These are phyloP conservation scores for Nakazawaea ambrosiae DNA, from an alignment of 805 yeast species.

Conservation along the genomic window DNA sequence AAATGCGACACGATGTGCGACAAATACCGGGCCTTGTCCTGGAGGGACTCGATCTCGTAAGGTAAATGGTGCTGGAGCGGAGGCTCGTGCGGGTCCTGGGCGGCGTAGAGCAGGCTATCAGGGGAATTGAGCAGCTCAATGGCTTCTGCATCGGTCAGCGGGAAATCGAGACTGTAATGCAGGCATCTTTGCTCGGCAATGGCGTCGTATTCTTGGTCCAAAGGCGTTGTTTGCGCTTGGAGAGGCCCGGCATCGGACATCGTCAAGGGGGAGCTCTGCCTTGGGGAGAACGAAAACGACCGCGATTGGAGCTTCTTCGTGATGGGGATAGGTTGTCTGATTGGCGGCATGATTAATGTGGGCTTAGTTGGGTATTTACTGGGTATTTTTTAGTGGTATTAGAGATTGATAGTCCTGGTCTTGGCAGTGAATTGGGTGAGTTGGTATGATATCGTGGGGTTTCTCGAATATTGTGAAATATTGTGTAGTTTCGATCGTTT, in stretches of 20 bases:
- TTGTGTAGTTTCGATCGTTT: too few relatives aligned
- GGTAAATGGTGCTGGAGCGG: slow-evolving; percentile 42
- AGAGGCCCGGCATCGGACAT: not conserved
- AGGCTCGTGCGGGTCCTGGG: slow-evolving; percentile 15
- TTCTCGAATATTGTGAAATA: too few relatives aligned
- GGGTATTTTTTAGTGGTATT: too few relatives aligned
- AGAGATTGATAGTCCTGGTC: too few relatives aligned
- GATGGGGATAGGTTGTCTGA: slow-evolving; percentile 9
- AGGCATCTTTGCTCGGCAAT: slow-evolving; percentile 18
- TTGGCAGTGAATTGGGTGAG: too few relatives aligned
- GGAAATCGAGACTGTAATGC: slow-evolving; percentile 48
- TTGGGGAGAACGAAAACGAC: slow-evolving; percentile 1
- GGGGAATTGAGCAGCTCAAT: slow-evolving; percentile 16
- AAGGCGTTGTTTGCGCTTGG: not conserved
- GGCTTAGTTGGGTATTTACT: too few relatives aligned
- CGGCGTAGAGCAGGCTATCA: slow-evolving; percentile 18
- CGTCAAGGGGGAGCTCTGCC: slow-evolving; percentile 3
- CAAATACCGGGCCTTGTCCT: slow-evolving; percentile 66
- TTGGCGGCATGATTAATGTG: not conserved
- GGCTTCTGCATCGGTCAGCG: slow-evolving; percentile 36
- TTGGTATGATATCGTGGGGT: too few relatives aligned
- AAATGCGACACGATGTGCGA: slow-evolving; percentile 76
- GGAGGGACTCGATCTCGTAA: slow-evolving; percentile 60
- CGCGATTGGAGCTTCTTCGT: slow-evolving; percentile 1
- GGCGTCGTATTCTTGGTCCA: not conserved